A percentile compares a stretch with the other conserved stretches of the same genome.
phyloP scores from a whole-genome alignment of 441 rosid genomes.

The Theobroma grandiflorum region DNA sequence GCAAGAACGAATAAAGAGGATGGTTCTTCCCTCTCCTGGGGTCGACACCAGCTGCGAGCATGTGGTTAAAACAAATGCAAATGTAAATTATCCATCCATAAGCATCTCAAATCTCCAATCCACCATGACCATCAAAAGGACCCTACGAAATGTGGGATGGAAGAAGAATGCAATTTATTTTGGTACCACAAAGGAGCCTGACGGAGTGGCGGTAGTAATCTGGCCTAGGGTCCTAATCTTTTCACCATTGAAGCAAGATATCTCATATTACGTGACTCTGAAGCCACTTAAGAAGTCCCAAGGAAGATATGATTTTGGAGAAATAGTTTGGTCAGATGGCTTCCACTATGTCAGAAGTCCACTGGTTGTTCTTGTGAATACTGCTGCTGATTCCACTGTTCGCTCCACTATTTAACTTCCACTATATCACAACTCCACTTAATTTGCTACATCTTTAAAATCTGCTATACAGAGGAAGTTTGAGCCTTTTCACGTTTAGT shows the following conservation, averaged over 20 bases:
- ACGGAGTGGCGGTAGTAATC: slow-evolving; percentile 61
- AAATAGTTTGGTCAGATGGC: slow-evolving; percentile 62
- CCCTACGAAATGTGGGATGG: slow-evolving; percentile 55
- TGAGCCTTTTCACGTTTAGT: background rate
- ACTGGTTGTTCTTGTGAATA: slow-evolving; percentile 51
- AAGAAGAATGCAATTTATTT: slow-evolving; percentile 49
- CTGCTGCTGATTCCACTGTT: background rate
- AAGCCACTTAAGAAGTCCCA: slow-evolving; percentile 48
- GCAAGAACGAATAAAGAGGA: slow-evolving; percentile 42
- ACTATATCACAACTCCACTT: background rate
- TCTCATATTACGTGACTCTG: slow-evolving; percentile 54
- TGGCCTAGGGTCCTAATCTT: slow-evolving; percentile 66
- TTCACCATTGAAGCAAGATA: slow-evolving; percentile 44
- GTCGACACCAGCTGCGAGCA: slow-evolving; percentile 35
- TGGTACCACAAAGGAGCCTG: slow-evolving; percentile 44
- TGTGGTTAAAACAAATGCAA: slow-evolving; percentile 30
- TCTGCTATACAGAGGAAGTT: background rate
- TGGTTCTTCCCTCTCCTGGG: slow-evolving; percentile 35
- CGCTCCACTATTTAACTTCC: background rate
- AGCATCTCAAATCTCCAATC: slow-evolving; percentile 50
- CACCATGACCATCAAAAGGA: slow-evolving; percentile 57
- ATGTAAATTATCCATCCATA: slow-evolving; percentile 75
- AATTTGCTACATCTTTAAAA: background rate
- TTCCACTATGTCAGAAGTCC: slow-evolving; percentile 71
- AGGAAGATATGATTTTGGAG: slow-evolving; percentile 63